phyloP scores from a whole-genome alignment of 331 rosid genomes.

The Spiraea crenata region DNA sequence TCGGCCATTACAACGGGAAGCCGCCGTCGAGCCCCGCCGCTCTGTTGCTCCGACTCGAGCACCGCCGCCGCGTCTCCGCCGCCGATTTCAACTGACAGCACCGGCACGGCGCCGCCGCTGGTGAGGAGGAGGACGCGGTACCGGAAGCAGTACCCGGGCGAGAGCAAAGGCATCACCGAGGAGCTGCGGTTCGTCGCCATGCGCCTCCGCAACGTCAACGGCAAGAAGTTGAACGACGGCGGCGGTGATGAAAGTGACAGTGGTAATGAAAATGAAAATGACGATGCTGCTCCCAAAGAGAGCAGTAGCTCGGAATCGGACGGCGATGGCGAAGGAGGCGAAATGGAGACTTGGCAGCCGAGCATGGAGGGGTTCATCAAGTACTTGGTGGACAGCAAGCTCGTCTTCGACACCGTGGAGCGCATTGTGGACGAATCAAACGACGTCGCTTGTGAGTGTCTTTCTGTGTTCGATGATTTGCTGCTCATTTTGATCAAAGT shows the following conservation, averaged over 20 bases:
- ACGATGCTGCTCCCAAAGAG: constrained; percentile 15
- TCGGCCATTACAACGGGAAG: constrained; percentile 5
- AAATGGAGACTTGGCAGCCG: constrained; percentile 57
- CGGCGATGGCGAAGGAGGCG: constrained; percentile 13
- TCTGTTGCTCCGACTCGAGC: constrained; percentile 36
- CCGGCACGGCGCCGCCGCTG: constrained; percentile 32
- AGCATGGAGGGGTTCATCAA: constrained; percentile 56
- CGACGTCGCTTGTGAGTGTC: constrained; percentile 64
- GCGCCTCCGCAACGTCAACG: constrained; percentile 62
- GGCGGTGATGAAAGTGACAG: background rate
- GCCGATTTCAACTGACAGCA: constrained; percentile 1
- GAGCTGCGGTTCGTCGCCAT: constrained; percentile 95
- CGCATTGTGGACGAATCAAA: constrained; percentile 69
- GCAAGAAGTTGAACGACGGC: constrained; percentile 32
- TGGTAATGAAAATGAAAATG: background rate
- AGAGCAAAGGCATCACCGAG: constrained; percentile 77
- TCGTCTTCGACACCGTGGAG: constrained; percentile 67
- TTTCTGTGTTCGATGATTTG: background rate
- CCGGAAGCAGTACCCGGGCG: constrained; percentile 74
- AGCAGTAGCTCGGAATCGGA: constrained; percentile 11
- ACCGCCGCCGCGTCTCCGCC: constrained; percentile 13
- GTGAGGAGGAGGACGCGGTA: constrained; percentile 51
- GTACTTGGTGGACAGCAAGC: constrained; percentile 71
- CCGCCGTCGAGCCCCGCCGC: constrained; percentile 21
- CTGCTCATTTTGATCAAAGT: background rate